A percentile compares a stretch with the other conserved stretches of the same genome.
Conservation (phyloP, 2,329 filamentous ascomycete species). For the Aspergillus pseudoglaucus region DNA sequence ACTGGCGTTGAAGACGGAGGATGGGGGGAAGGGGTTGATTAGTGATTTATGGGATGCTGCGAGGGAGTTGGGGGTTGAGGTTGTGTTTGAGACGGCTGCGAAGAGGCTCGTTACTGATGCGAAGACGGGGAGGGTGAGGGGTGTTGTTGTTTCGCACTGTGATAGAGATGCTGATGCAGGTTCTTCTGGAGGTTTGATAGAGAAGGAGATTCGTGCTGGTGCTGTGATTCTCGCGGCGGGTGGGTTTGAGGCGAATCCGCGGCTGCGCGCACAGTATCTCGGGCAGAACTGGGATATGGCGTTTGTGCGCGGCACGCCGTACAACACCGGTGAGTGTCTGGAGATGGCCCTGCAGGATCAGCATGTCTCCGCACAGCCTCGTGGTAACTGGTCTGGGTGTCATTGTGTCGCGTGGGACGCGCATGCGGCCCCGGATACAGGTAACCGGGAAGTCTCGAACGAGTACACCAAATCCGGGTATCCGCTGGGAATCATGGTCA, state of each 20-base stretch:
- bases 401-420: conserved; percentile 62
- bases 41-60: conserved; percentile 44
- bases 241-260: conserved; percentile 57
- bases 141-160: conserved; percentile 14
- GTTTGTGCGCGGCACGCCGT: conserved; percentile 56
- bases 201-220: not conserved
- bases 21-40: conserved; percentile 56
- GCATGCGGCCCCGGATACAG: conserved; percentile 48
- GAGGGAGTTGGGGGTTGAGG: conserved; percentile 34
- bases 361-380: conserved; percentile 45
- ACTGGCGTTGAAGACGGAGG: conserved; percentile 52
- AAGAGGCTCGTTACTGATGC: conserved; percentile 19
- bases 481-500: conserved; percentile 60
- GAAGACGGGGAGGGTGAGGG: conserved; percentile 11
- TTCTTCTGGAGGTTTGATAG: not conserved
- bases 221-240: conserved; percentile 43
- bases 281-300: conserved; percentile 59
- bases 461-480: conserved; percentile 65
- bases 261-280: conserved; percentile 49
- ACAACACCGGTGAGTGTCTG: conserved; percentile 56
- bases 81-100: conserved; percentile 44
- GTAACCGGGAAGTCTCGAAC: conserved; percentile 56
- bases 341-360: conserved; percentile 46
- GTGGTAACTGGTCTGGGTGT: conserved; percentile 59
- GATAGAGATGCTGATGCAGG: conserved; percentile 11